Conservation (phyloP, 2,329 filamentous ascomycete species). For the Pestalotiopsis sp. region DNA sequence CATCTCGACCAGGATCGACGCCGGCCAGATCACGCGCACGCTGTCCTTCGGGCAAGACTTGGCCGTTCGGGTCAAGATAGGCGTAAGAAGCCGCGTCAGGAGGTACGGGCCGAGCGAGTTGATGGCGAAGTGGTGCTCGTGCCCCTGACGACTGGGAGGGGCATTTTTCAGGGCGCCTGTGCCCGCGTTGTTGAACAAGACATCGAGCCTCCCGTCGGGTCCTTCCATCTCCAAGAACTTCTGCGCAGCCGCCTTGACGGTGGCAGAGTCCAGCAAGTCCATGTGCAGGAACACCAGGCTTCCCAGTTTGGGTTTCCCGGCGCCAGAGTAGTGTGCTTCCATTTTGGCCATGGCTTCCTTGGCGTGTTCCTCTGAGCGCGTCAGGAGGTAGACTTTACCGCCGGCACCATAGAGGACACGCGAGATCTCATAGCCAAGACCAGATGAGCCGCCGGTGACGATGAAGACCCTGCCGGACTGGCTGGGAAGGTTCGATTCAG, state of each 20-base stretch:
- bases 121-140: constrained; percentile 23
- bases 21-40: constrained; percentile 21
- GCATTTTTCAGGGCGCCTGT: constrained; percentile 20
- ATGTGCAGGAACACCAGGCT: constrained; percentile 19
- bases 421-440: constrained; percentile 46
- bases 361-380: constrained; percentile 30
- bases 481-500: constrained; percentile 17
- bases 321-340: constrained; percentile 13
- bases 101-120: constrained; percentile 20
- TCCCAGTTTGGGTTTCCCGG: constrained; percentile 6
- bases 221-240: constrained; percentile 16
- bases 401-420: constrained; percentile 50
- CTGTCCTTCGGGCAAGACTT: constrained; percentile 12
- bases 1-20: constrained; percentile 21
- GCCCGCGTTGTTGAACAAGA: constrained; percentile 25
- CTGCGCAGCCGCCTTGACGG: constrained; percentile 15
- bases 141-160: constrained; percentile 16
- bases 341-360: constrained; percentile 21
- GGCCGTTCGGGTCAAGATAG: constrained; percentile 19
- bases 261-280: constrained; percentile 21
- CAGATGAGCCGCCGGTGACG: constrained; percentile 38
- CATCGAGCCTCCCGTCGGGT: constrained; percentile 18
- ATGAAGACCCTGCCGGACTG: constrained; percentile 33
- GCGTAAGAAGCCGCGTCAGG: constrained; percentile 19
- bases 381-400: constrained; percentile 51